phyloP scores from a whole-genome alignment of 768 basidiomycete species.

The Scleroderma bovista region DNA sequence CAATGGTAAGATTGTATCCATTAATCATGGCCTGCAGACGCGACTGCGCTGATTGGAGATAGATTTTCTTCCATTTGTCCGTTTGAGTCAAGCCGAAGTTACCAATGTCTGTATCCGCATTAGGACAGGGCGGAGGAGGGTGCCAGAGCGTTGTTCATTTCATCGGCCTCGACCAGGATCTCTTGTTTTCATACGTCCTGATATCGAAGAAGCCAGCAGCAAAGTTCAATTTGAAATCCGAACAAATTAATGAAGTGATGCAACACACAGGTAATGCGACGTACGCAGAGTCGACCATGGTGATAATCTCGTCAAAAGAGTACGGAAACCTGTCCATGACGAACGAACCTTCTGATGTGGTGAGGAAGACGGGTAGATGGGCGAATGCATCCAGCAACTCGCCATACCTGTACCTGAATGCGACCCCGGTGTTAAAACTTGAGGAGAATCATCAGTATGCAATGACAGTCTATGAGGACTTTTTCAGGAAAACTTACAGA shows the following conservation, averaged over 20 bases:
- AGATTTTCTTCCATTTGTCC: conserved; percentile 34
- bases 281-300: too few species aligned
- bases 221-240: conserved; percentile 36
- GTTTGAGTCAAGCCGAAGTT: conserved; percentile 18
- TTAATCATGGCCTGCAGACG: conserved; percentile 30
- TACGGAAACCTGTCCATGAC: too few species aligned
- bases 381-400: conserved; percentile 37
- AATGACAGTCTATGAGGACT: background rate
- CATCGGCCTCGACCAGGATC: conserved; percentile 39
- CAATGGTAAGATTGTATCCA: conserved; percentile 26
- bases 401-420: conserved; percentile 43
- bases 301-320: too few species aligned
- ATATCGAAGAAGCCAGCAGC: conserved; percentile 47
- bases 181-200: conserved; percentile 36
- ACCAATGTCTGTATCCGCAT: conserved; percentile 7
- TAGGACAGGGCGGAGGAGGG: conserved; percentile 13
- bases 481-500: conserved; percentile 17
- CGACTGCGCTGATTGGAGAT: conserved; percentile 32
- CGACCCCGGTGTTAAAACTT: conserved; percentile 39
- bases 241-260: conserved; percentile 37
- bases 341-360: too few species aligned
- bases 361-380: conserved; percentile 21
- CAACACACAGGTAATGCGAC: conserved; percentile 32
- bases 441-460: background rate
- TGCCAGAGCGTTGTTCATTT: conserved; percentile 45